Conservation (phyloP, 1,284 basidiomycete species). For the Polyporus tsugae region DNA sequence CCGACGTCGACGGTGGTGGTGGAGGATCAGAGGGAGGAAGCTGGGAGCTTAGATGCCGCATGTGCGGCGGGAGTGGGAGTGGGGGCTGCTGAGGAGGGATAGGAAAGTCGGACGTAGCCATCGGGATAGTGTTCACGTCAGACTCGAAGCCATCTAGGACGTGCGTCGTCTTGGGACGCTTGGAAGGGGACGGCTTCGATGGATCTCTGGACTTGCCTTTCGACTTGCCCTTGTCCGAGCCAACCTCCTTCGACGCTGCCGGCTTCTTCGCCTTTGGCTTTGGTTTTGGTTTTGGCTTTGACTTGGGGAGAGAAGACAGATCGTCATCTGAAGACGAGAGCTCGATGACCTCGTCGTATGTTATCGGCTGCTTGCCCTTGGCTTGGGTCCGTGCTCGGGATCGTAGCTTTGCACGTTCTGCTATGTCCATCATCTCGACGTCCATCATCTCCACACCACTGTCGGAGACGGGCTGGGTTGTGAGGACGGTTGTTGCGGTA, state of each 20-base stretch:
- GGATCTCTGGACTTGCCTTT: constrained; percentile 19
- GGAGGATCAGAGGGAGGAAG: constrained; percentile 46
- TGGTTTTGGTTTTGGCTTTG: constrained; percentile 30
- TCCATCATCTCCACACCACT: constrained; percentile 26
- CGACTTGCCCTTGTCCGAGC: constrained; percentile 16
- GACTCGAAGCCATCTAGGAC: constrained; percentile 32
- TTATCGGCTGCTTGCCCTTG: constrained; percentile 19
- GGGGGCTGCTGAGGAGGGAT: constrained; percentile 2
- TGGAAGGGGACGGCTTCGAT: constrained; percentile 23
- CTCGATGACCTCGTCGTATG: constrained; percentile 40
- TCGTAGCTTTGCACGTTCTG: constrained; percentile 56
- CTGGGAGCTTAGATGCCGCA: constrained; percentile 32
- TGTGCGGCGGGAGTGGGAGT: constrained; percentile 4
- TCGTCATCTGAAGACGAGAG: constrained; percentile 44
- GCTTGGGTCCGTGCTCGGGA: constrained; percentile 42
- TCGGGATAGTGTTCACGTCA: constrained; percentile 38
- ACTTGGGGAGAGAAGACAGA: constrained; percentile 31
- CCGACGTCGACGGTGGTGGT: constrained; percentile 37
- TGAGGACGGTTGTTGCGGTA: constrained; percentile 12
- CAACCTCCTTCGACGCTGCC: constrained; percentile 19
- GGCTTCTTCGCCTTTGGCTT: constrained; percentile 28
- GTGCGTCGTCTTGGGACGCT: constrained; percentile 31
- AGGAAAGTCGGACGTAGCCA: constrained; percentile 40
- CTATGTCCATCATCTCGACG: constrained; percentile 42
- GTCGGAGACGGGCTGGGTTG: constrained; percentile 19